Conservation (phyloP, 352 stramenopile genomes). For the Pythium oligandrum region DNA sequence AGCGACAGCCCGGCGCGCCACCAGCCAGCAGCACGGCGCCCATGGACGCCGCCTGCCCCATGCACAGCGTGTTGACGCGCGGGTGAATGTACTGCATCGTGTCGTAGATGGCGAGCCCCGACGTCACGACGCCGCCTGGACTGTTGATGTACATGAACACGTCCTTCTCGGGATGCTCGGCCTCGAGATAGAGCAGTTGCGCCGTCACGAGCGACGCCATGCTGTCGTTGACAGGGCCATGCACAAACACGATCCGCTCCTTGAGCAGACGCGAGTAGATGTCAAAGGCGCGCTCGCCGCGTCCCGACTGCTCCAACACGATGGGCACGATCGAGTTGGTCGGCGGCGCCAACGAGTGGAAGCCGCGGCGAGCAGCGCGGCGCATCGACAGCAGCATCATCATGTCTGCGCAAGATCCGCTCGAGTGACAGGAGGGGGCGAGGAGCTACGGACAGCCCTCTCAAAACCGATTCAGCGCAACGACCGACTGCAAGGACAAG, state of each 20-base stretch:
- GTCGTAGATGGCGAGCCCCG: conserved; percentile 97
- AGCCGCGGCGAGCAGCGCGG: conserved; percentile 22
- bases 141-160: conserved; percentile 99
- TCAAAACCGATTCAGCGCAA: too few species aligned
- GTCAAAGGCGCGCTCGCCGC: conserved; percentile 95
- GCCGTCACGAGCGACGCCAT: conserved; percentile 82
- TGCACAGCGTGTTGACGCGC: conserved; percentile 97
- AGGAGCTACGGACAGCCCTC: too few species aligned
- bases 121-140: conserved; percentile 95
- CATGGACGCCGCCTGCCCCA: conserved; percentile 97
- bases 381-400: background rate
- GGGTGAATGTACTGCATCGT: conserved; percentile 98
- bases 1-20: conserved; percentile 83
- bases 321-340: conserved; percentile 87
- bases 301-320: conserved; percentile 90
- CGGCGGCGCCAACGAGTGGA: conserved; percentile 32
- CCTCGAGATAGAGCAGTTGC: conserved; percentile 94
- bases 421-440: too few species aligned
- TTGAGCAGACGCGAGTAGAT: conserved; percentile 98
- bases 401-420: background rate
- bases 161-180: conserved; percentile 95
- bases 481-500: too few species aligned
- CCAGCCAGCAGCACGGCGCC: conserved; percentile 92
- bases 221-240: conserved; percentile 90
- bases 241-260: conserved; percentile 97